Base-by-base conservation (phyloP, 2,329 filamentous ascomycete species). In the Rhinocladiella mackenziei region DNA sequence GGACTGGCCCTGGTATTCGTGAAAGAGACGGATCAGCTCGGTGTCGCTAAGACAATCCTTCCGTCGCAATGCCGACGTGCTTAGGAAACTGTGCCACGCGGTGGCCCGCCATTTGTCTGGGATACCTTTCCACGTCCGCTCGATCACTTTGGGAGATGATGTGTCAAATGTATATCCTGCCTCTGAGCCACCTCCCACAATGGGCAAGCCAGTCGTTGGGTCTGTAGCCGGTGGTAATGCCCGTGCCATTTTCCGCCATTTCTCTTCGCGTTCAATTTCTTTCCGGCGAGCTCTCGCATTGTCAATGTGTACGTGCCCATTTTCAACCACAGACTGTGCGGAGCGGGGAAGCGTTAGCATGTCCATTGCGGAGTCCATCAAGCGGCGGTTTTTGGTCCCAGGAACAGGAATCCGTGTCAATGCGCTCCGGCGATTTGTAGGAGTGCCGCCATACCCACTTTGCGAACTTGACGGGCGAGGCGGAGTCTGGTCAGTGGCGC, bases 121-220 rank as follows among this genome's bases (percentile, higher is more conserved):
- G 52, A 98, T 95, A 20, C 92, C 92, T 63, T 98, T 98, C 92
- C 92, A 98, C 1, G 89, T 94, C 43, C 92, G 80, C 55, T 89
- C 84, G 46, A 95, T 82, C 31, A 98, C 72, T 64, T 96, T 89
- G n/a, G 85, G 75, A 62, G 84, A 86, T 53, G 76, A 80, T 26
- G 78, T 77, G 65, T 96, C 89, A 61, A 97, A 97, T 42, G 89
- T 84, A 53, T 83, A 83, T 38, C 35, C 50, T n/a, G 38, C 47
- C 10, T 36, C 46, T 4, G 46, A 47, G 9, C 69, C 79, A 11
- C 77, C 77, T 15, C 78, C 77, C 13, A 56, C 49, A 10, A 49
- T 23, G 15, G 53, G 48, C 11, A 44, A 13, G 9, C 50, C 43
- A 3, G 43, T 53, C 20, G 43, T 47, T 4, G 45, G 43, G 40